Base-by-base conservation (phyloP, 2,329 filamentous ascomycete species). In the Fusarium fujikuroi region DNA sequence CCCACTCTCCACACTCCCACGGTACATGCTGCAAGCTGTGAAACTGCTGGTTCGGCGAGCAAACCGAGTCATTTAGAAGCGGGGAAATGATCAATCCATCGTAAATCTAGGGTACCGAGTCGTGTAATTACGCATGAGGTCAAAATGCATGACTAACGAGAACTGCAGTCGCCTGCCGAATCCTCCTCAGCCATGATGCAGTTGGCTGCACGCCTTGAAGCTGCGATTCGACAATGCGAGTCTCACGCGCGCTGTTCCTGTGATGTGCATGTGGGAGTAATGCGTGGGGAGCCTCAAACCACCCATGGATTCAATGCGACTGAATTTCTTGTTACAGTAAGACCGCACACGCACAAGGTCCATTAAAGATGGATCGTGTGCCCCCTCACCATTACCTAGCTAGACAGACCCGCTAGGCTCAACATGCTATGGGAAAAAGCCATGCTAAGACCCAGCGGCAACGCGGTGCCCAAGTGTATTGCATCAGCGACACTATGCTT, bases 61-160 rank as follows among this genome's bases (percentile, higher is more conserved):
- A 59, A 68, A 40, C 53, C 65, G 47, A 49, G 28, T 39, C 42
- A 44, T 47, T 54, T 9, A 23, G 36, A 56, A 47, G 71, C 49
- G 60, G 68, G 63, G 64, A 49, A 66, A 18, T 32, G 32, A 32
- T 32, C 32, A 32, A 32, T 21, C 23, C 25, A 37, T 57, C 43
- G 54, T 47, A 36, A 44, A 59, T 42, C 47, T 60, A 42, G 49
- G 61, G 57, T 36, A 53, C 18, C 60, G 65, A 70, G 47, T 60
- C 61, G 67, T 58, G 30, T 32, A 42, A 66, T 75, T 73, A 76
- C 60, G 46, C 66, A 73, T 60, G 42, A 61, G 60, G 59, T 57
- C 42, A 50, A 49, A 73, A 73, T 63, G 57, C 65, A 66, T 74
- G 74, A 75, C 74, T 75, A 75, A 76, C 43, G 47, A 44, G 60